phyloP scores from a whole-genome alignment of 1,284 basidiomycete species.

The Sporisorium sorghi region DNA sequence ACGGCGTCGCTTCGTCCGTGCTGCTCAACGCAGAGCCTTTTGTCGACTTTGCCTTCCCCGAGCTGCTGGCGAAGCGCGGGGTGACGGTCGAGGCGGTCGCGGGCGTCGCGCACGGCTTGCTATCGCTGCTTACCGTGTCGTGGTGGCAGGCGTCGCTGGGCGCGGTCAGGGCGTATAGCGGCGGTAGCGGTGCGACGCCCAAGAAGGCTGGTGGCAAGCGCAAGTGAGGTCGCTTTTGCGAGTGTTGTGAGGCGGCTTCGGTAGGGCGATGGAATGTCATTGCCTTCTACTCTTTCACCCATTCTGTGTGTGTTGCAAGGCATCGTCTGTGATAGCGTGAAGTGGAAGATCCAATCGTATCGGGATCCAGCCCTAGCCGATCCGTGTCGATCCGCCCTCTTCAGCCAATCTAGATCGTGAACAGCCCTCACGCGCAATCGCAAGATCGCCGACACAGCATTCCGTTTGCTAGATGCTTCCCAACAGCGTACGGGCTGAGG shows the following conservation, averaged over 20 bases:
- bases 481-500: no score
- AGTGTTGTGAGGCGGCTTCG: no score
- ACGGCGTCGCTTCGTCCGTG: constrained; percentile 79
- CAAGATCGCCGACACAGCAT: neutral
- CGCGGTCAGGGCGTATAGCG: constrained; percentile 24
- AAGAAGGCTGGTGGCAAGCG: constrained; percentile 21
- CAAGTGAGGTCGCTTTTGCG: constrained; percentile 10
- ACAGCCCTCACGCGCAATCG: no score
- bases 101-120: constrained; percentile 44
- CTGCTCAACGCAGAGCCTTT: constrained; percentile 81
- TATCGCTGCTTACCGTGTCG: constrained; percentile 37
- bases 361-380: neutral
- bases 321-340: no score
- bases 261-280: neutral
- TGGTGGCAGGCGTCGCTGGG: constrained; percentile 52
- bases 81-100: constrained; percentile 31
- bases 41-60: constrained; percentile 79
- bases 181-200: neutral
- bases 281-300: neutral
- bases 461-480: no score
- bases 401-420: neutral
- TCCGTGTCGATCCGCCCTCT: neutral
- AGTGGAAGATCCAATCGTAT: no score
- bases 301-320: neutral
- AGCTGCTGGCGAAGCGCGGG: constrained; percentile 73